A percentile compares a stretch with the other conserved stretches of the same genome.
These are phyloP conservation scores for Nakazawaea wyomingensis DNA, from an alignment of 805 yeast genomes.

Conservation along the genomic window DNA sequence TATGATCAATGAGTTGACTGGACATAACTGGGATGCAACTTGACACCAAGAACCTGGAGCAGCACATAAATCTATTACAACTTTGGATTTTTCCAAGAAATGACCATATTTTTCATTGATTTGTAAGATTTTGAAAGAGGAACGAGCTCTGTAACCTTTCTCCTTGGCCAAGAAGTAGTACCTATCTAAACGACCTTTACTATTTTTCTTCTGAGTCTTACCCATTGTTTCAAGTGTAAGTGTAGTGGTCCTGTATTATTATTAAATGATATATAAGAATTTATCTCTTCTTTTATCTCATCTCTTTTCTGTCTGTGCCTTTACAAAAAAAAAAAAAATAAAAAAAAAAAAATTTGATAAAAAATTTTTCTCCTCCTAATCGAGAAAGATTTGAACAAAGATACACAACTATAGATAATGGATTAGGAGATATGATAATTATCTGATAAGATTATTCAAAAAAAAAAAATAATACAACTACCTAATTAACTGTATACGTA, in stretches of 20 bases:
- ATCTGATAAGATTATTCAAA: too few relatives aligned
- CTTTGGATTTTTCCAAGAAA: conserved; percentile 89
- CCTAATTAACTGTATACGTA: too few relatives aligned
- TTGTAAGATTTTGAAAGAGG: conserved; percentile 92
- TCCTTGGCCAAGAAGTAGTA: conserved; percentile 96
- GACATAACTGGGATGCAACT: conserved; percentile 92
- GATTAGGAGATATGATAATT: too few relatives aligned
- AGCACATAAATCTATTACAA: conserved; percentile 96
- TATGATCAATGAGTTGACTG: conserved; percentile 85
- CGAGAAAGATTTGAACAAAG: not conserved
- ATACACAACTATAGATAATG: not conserved
- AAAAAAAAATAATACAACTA: too few relatives aligned
- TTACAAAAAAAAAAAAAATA: conserved; percentile 6
- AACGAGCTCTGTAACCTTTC: conserved; percentile 98
- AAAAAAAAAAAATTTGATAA: too few relatives aligned
- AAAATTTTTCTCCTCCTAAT: conserved; percentile 6
- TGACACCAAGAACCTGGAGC: conserved; percentile 99
- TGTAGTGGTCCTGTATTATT: not conserved
- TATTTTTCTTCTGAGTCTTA: conserved; percentile 87
- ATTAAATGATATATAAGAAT: not conserved
- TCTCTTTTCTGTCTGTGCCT: conserved; percentile 7
- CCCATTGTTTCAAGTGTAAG: conserved; percentile 55
- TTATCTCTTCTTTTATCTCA: conserved; percentile 2
- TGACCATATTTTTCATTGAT: conserved; percentile 96
- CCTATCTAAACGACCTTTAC: conserved; percentile 98